Evolutionary conservation across 257 asterid genomes (phyloP), one percentile per base, ranked within the genome.

Genomic region (Leonotis leonurus): DNA sequence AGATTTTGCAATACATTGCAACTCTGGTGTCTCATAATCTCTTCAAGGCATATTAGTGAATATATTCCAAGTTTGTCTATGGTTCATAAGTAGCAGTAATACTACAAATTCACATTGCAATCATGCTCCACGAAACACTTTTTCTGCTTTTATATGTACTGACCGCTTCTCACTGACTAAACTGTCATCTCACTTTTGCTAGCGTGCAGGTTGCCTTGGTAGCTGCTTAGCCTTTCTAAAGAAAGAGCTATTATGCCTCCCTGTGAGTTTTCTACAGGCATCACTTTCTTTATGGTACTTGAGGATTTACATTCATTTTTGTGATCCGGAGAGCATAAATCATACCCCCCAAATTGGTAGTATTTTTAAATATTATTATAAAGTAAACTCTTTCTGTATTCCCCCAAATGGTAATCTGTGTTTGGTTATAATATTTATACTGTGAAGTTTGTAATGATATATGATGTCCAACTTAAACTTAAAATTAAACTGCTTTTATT

Each of bases 181-280:
- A 43, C 16, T 8, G 55, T 44, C 49, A 32, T 56, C 33, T 73
- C 58, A 39, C 68, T 60, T 65, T 64, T 71, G 74, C 68, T 83
- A 87, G 95, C 83, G 84, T 59, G 66, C 83, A 60, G 94, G 90
- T 69, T 87, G 95, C 82, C 95, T 87, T 44, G 94, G 95, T 40
- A 75, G 83, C 63, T 64, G 87, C 24, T 68, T 87, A 59, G 95
- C 88, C 67, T 20, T 87, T 26, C 81, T 83, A 62, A 87, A 87
- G 81, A 87, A 80, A 74, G 69, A 78, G 22, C 32, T 67, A 16
- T 14, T 68, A 50, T 78, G 64, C 72, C 85, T 87, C 21, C 95
- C 94, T 6, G 95, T 87, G 67, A 85, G 95, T 78, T 62, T 25
- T 13, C 44, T 40, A 14, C 39, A n/a, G 56, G 3, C 59, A 17